Evolutionary conservation across 2,329 filamentous ascomycete genomes (phyloP).

Genomic region (Thelonectria olida): DNA sequence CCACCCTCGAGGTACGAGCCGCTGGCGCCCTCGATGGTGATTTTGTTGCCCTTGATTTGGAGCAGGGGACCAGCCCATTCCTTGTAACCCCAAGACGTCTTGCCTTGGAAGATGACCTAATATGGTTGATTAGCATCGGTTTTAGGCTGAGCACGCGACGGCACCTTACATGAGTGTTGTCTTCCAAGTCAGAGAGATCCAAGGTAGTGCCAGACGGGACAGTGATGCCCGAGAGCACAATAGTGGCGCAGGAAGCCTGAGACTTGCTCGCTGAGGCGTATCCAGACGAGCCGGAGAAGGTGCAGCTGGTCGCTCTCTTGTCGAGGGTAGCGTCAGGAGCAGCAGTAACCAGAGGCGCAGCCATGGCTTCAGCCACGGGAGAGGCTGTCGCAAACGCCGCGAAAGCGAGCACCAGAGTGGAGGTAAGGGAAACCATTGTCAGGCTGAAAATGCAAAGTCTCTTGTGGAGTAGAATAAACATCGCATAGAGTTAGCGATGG

Average conservation of each 20-base stretch:
- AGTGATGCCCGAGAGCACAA: constrained; percentile 60
- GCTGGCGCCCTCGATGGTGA: constrained; percentile 61
- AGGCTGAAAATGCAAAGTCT: neutral
- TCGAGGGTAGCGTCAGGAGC: neutral
- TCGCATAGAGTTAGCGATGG: neutral
- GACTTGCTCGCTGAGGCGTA: constrained; percentile 58
- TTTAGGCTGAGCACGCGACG: neutral
- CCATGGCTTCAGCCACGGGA: neutral
- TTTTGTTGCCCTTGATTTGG: constrained; percentile 64
- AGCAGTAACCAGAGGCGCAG: neutral
- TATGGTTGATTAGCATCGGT: neutral
- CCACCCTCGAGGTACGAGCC: constrained; percentile 63
- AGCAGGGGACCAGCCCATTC: constrained; percentile 73
- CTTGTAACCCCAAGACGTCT: constrained; percentile 71
- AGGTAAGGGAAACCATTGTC: neutral
- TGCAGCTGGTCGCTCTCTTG: constrained; percentile 49
- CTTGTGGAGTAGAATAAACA: neutral
- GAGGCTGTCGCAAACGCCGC: neutral
- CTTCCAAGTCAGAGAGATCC: constrained; percentile 62
- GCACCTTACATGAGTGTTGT: constrained; percentile 52
- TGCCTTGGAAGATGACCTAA: constrained; percentile 67
- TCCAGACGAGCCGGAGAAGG: constrained; percentile 59
- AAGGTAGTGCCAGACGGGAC: constrained; percentile 68
- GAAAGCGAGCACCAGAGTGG: neutral
- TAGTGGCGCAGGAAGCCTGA: constrained; percentile 55